Evolutionary conservation across 2,329 filamentous ascomycete genomes (phyloP).

Genomic region (Ascochyta pisi): DNA sequence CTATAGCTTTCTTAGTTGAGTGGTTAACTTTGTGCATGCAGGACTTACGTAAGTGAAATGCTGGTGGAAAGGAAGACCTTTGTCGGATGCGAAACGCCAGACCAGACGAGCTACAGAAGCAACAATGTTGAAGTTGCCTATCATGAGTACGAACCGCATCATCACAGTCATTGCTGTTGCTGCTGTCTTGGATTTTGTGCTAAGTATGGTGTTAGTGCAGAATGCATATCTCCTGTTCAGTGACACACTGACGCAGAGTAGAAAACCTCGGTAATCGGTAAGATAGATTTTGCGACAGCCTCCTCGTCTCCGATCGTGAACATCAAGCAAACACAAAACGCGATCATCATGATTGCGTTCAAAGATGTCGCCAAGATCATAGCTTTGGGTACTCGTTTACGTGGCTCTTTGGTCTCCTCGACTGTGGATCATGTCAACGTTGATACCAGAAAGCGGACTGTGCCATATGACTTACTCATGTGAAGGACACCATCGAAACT

Average conservation of each 20-base stretch:
- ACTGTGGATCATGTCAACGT: no score
- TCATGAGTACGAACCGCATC: slow-evolving; percentile 48
- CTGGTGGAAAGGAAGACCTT: slow-evolving; percentile 51
- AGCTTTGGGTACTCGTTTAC: slow-evolving; percentile 49
- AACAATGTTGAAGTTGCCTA: slow-evolving; percentile 52
- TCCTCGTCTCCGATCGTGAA: slow-evolving; percentile 53
- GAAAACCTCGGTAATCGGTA: slow-evolving; percentile 50
- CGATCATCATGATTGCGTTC: slow-evolving; percentile 53
- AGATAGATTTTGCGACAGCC: slow-evolving; percentile 17
- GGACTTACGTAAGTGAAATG: slow-evolving; percentile 36
- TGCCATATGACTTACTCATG: slow-evolving; percentile 10
- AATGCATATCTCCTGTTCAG: no score
- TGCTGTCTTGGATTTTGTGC: no score
- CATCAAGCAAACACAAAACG: slow-evolving; percentile 53
- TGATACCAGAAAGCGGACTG: no score
- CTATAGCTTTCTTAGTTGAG: no score
- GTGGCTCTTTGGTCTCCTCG: slow-evolving; percentile 44
- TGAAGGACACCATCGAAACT: slow-evolving; percentile 57
- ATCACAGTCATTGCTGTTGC: no score
- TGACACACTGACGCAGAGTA: slow-evolving; percentile 48
- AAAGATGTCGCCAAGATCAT: slow-evolving; percentile 48
- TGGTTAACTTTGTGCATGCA: no score
- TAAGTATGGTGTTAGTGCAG: no score
- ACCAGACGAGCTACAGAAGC: slow-evolving; percentile 58
- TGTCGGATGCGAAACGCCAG: slow-evolving; percentile 60